Evolutionary conservation across 306 rosid genomes (phyloP).

Genomic region (Rosa rugosa): DNA sequence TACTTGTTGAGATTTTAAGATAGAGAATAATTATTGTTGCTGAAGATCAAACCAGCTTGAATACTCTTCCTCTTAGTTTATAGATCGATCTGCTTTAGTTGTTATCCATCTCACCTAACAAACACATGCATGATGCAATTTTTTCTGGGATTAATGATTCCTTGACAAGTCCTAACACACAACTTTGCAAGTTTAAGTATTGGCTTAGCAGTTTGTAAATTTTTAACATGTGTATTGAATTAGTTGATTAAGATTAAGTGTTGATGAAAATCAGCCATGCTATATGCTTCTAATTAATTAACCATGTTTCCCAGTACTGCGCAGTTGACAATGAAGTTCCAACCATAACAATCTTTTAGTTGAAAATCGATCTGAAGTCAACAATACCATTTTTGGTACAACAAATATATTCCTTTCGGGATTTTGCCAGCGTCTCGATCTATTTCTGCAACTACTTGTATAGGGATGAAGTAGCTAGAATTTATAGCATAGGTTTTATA

Average conservation of each 20-base stretch:
- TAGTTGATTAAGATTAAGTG: background rate
- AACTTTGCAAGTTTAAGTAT: background rate
- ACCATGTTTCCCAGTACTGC: background rate
- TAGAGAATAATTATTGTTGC: background rate
- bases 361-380: background rate
- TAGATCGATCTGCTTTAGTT: slow-evolving; percentile 7
- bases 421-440: background rate
- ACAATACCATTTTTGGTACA: background rate
- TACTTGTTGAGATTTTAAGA: background rate
- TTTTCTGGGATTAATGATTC: background rate
- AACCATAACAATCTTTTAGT: background rate
- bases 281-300: background rate
- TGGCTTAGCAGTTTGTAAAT: background rate
- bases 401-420: background rate
- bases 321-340: background rate
- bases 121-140: background rate
- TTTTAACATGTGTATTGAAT: background rate
- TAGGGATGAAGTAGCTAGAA: background rate
- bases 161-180: background rate
- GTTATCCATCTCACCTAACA: slow-evolving; percentile 1
- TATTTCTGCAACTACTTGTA: background rate
- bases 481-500: background rate
- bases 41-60: background rate
- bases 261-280: background rate
- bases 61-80: background rate